Conservation (phyloP, 495 filamentous ascomycete species). For the Aspergillus indologenus region DNA sequence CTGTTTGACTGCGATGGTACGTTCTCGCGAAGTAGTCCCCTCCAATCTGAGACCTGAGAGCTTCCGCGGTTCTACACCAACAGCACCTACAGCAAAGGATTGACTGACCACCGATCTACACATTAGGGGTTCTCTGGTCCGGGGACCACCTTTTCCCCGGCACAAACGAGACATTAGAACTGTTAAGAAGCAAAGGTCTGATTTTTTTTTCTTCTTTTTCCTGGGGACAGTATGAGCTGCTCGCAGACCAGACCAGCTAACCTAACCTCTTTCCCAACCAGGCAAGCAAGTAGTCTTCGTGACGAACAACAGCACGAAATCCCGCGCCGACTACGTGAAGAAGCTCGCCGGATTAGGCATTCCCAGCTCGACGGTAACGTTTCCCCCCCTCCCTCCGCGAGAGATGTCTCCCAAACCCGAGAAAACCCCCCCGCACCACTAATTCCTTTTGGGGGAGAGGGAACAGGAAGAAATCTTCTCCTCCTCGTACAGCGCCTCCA, state of each 20-base stretch:
- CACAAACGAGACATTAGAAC: conserved; percentile 75
- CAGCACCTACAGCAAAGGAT: conserved; percentile 9
- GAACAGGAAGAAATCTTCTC: conserved; percentile 87
- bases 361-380: conserved; percentile 62
- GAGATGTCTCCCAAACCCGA: too few species aligned
- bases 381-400: too few species aligned
- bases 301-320: conserved; percentile 98
- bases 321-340: conserved; percentile 84
- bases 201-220: neutral
- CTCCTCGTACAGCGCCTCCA: conserved; percentile 88
- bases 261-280: conserved; percentile 23
- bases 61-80: conserved; percentile 3
- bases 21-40: conserved; percentile 22
- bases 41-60: neutral
- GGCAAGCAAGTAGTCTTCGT: conserved; percentile 95
- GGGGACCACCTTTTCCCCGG: conserved; percentile 84
- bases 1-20: conserved; percentile 96
- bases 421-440: too few species aligned
- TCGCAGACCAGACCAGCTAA: neutral
- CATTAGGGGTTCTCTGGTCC: conserved; percentile 88
- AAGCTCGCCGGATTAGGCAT: conserved; percentile 85
- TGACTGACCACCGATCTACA: conserved; percentile 11
- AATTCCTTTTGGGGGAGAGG: too few species aligned
- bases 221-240: neutral
- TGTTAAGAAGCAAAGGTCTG: conserved; percentile 74